Base-by-base conservation (phyloP, 2,329 filamentous ascomycete species). In the Aquanectria penicillioides region DNA sequence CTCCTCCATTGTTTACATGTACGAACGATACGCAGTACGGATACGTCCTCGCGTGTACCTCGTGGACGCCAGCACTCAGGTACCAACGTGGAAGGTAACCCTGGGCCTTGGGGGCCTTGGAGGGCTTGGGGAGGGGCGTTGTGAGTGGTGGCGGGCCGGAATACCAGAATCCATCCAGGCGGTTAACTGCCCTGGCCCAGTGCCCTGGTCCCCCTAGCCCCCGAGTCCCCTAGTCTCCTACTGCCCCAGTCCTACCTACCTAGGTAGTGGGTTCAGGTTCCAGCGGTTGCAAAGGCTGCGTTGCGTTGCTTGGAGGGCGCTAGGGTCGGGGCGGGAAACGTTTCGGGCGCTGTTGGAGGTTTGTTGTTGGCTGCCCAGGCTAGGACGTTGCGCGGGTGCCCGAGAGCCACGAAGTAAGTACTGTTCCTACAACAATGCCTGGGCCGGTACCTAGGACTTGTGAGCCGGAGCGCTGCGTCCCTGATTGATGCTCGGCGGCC, bases 241-340 rank as follows among this genome's bases (percentile, higher is more conserved):
- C 10, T 36, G 33, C 33, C 8, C 17, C 28, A 8, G 29, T 22
- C 31, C 44, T 31, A 26, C 17, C 18, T 20, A 22, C 31, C 6
- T 25, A 33, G 31, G 29, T 31, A 22, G 29, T 46, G 38, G 38
- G 37, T 46, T 33, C 38, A 36, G 31, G 47, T 44, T 65, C 56
- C 47, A 63, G 59, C 38, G 49, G 53, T n/a, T n/a, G n/a, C n/a
- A n/a, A n/a, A n/a, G n/a, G n/a, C n/a, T n/a, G n/a, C n/a, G n/a
- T n/a, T n/a, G n/a, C n/a, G n/a, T 59, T 64, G 41, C 25, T 52
- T 58, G 48, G 48, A 40, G 59, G 34, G 56, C 57, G 57, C 52
- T 58, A 58, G 52, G 55, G 49, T 37, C 62, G 64, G 53, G 54
- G 51, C 40, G 57, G 61, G 46, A 48, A 43, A 34, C 43, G 41